phyloP scores from a whole-genome alignment of 768 basidiomycete species.

The Cantharellus cinnabarinus region DNA sequence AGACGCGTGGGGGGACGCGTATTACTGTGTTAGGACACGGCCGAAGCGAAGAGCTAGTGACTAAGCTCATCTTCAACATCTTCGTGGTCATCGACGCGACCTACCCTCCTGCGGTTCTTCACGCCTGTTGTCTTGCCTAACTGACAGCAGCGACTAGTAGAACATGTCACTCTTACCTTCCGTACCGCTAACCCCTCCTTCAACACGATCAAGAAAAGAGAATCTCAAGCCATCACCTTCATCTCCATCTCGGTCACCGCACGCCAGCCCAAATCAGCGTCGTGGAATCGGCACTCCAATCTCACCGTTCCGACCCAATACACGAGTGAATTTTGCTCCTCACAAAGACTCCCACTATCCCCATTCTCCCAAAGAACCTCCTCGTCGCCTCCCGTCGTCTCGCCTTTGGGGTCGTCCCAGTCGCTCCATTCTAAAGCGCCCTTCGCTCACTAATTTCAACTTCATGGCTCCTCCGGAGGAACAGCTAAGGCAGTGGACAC shows the following conservation, averaged over 20 bases:
- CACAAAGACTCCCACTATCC: not conserved
- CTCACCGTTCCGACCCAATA: not conserved
- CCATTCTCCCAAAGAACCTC: not conserved
- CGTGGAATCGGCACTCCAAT: not conserved
- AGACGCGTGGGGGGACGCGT: no score
- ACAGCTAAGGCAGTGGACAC: constrained; percentile 41
- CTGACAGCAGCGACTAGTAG: no score
- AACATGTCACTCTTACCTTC: not conserved
- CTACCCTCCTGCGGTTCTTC: no score
- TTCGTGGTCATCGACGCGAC: no score
- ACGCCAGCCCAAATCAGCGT: not conserved
- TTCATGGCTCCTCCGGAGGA: constrained; percentile 21
- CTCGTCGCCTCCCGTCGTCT: constrained; percentile 2
- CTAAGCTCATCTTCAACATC: no score
- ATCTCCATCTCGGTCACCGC: not conserved
- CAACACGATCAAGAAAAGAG: not conserved
- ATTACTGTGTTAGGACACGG: no score
- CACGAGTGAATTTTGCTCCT: not conserved
- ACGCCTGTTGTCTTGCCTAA: no score
- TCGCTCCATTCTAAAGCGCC: constrained; percentile 54
- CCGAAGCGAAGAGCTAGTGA: no score
- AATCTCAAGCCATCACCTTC: not conserved
- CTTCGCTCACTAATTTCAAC: constrained; percentile 16
- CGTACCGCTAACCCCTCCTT: not conserved
- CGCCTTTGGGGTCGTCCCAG: constrained; percentile 17